These are phyloP conservation scores for Exophiala oligosperma DNA, from an alignment of 2,329 filamentous ascomycete genomes.

Conservation along the genomic window DNA sequence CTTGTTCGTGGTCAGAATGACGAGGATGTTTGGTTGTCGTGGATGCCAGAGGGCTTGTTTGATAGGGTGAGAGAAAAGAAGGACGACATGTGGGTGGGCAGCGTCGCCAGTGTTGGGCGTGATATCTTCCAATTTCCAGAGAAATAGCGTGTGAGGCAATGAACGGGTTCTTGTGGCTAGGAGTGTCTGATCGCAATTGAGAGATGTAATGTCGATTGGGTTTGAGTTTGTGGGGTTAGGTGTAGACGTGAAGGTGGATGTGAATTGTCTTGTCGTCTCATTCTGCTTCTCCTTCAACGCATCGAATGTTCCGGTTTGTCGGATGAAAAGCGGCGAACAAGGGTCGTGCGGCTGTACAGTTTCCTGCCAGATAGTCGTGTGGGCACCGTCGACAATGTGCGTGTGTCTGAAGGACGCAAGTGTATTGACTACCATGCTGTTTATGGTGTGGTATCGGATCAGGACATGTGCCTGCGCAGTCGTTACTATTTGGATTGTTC, in stretches of 20 bases:
- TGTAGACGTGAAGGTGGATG: not conserved
- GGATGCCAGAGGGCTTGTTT: conserved; percentile 24
- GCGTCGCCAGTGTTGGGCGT: not conserved
- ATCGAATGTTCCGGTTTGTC: conserved; percentile 20
- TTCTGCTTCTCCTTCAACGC: not conserved
- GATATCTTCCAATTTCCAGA: conserved; percentile 18
- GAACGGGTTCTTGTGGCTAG: conserved; percentile 19
- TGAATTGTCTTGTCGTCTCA: conserved; percentile 1
- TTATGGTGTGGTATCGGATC: conserved; percentile 14
- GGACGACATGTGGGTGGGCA: conserved; percentile 5
- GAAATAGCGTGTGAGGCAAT: conserved; percentile 15
- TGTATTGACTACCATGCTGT: conserved; percentile 8
- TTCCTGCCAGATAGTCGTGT: conserved; percentile 26
- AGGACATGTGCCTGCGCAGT: conserved; percentile 22
- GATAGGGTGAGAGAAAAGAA: conserved; percentile 22
- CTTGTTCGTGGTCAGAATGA: conserved; percentile 20
- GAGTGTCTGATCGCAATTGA: conserved; percentile 19
- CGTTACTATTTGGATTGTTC: conserved; percentile 14
- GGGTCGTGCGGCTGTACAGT: not conserved
- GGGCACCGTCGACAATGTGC: conserved; percentile 18
- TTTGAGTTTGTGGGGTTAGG: not conserved
- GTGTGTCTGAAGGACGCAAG: conserved; percentile 17
- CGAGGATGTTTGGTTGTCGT: conserved; percentile 13
- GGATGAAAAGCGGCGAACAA: conserved; percentile 8
- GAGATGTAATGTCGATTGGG: conserved; percentile 12